Evolutionary conservation across 371 early-diverging fungal genomes (phyloP).

Genomic region (Smittium culicis): DNA sequence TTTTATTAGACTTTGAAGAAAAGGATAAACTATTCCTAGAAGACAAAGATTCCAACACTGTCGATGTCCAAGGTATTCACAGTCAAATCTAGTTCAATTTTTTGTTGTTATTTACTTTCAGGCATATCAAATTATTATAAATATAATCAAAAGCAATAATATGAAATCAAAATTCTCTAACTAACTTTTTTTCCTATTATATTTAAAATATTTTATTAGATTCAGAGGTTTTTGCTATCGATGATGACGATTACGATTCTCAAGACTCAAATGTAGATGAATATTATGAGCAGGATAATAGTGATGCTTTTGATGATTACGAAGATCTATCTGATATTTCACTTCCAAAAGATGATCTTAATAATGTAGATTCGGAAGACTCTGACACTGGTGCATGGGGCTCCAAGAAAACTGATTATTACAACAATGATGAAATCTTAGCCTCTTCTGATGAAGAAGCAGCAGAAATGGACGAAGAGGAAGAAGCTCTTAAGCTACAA

Average conservation of each 20-base stretch:
- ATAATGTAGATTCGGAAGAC: slow-evolving; percentile 4
- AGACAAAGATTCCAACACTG: slow-evolving; percentile 19
- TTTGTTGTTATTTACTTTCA: too few relatives aligned
- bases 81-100: too few relatives aligned
- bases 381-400: slow-evolving; percentile 48
- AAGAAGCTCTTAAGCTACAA: slow-evolving; percentile 78
- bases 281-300: slow-evolving; percentile 24
- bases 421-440: slow-evolving; percentile 57
- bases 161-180: too few relatives aligned
- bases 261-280: slow-evolving; percentile 19
- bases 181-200: too few relatives aligned
- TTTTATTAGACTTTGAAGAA: background rate
- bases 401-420: slow-evolving; percentile 48
- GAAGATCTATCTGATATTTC: slow-evolving; percentile 26
- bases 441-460: slow-evolving; percentile 51
- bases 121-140: too few relatives aligned
- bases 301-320: slow-evolving; percentile 14
- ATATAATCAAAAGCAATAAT: too few relatives aligned
- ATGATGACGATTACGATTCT: slow-evolving; percentile 24
- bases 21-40: slow-evolving; percentile 36
- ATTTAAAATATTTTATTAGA: slow-evolving; percentile 49
- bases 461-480: slow-evolving; percentile 67
- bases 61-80: too few relatives aligned
- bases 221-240: slow-evolving; percentile 29
- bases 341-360: slow-evolving; percentile 27